Evolutionary conservation across 2,329 filamentous ascomycete species (phyloP), one percentile per base, ranked within the genome.

Genomic region (Grosmannia serpens): DNA sequence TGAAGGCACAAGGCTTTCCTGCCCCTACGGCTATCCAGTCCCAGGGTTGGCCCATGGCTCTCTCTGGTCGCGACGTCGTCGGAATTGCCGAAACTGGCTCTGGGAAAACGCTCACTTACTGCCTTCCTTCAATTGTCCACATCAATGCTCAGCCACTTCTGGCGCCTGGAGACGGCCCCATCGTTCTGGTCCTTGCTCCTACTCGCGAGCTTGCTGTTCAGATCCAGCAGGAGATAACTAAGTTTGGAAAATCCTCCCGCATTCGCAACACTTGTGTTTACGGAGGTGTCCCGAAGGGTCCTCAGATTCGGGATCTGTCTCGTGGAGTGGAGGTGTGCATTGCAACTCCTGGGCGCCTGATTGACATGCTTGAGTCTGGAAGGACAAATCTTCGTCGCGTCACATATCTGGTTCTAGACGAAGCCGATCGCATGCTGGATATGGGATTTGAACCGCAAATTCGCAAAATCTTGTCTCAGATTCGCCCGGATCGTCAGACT

Each of bases 381-480:
- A 95, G 95, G 81, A 99, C 94, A 68, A 97, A 99, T 78, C 84
- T 99, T 63, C 92, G 92, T 65, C 91, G 94, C 73, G 91, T 97
- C 62, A 99, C 94, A 59, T 99, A 99, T 77, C 81, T 99, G 59
- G 94, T 97, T 65, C 91, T 99, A 64, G 94, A 99, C 69, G 94
- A 99, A 79, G 94, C 94, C 72, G 94, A 99, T 77, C 92, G 94
- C 70, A 99, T 99, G 94, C 82, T 99, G 72, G 94, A 99, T 78
- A 99, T 99, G 94, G 94, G 94, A 84, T 97, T 99, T 77, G 94
- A 99, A 78, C 94, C 94, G 65, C 94, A 97, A 74, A 97, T 99
- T 69, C 90, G 94, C 79, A 97, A 97, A 80, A 97, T 99, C 65
- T 91, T 99, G 66, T 83, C 88, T 63, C 94, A 99, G 77, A 97